These are phyloP conservation scores for Fraxinus sp. DNA, from an alignment of 305 asterid species.

Conservation along the genomic window DNA sequence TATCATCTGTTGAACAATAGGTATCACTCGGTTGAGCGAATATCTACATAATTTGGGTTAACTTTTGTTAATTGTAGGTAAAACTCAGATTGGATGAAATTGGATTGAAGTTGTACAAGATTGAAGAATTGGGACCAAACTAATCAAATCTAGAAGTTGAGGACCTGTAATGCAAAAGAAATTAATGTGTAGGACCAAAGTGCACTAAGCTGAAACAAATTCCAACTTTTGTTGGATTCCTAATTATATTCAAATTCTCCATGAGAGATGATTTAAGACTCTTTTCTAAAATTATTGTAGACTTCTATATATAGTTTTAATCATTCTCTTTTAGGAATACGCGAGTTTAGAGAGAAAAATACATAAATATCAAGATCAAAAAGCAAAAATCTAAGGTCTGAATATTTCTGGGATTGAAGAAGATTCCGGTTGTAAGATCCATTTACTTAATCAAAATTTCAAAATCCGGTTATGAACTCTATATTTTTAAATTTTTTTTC, in stretches of 20 bases:
- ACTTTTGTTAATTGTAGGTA: not conserved
- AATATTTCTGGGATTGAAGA: not conserved
- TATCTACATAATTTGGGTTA: not conserved
- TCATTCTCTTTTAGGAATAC: not conserved
- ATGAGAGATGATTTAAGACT: not conserved
- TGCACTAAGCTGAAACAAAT: not conserved
- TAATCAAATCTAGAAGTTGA: not conserved
- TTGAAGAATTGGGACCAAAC: not conserved
- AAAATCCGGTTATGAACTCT: too few relatives aligned
- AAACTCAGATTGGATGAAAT: not conserved
- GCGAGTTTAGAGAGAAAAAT: not conserved
- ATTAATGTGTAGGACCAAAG: not conserved
- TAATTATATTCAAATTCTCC: not conserved
- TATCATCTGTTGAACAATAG: not conserved
- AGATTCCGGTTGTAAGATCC: not conserved
- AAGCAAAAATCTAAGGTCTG: not conserved
- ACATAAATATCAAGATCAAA: not conserved
- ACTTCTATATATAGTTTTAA: not conserved
- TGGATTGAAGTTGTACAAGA: not conserved
- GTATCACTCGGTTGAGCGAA: not conserved
- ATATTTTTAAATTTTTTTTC: not conserved
- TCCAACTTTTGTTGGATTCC: not conserved
- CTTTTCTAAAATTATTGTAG: not conserved
- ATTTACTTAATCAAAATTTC: too few relatives aligned
- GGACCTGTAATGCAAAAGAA: not conserved